Conservation (phyloP, 805 yeast species). For the Metschnikowia rubicola region DNA sequence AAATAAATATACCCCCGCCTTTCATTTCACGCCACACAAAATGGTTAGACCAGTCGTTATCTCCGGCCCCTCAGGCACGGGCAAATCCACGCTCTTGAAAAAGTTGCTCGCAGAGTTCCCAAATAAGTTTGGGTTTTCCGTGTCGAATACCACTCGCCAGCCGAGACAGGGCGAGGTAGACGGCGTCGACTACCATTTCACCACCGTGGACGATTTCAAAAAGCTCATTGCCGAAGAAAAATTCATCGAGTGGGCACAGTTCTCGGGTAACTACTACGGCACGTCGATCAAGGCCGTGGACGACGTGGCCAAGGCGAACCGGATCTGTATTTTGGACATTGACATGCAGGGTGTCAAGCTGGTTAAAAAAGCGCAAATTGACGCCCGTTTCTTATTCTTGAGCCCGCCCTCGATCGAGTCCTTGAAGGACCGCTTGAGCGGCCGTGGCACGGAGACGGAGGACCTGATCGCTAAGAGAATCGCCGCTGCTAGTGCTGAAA, state of each 20-base stretch:
- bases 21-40: neutral
- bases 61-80: constrained; percentile 96
- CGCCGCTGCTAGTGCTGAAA: constrained; percentile 80
- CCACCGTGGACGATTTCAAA: constrained; percentile 76
- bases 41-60: constrained; percentile 80
- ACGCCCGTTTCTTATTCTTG: constrained; percentile 81
- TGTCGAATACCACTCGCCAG: constrained; percentile 85
- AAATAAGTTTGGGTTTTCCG: constrained; percentile 85
- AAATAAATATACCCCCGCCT: no score
- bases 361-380: constrained; percentile 76
- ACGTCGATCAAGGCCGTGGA: constrained; percentile 85
- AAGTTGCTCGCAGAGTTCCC: constrained; percentile 89
- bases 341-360: constrained; percentile 99
- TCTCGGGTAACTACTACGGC: constrained; percentile 96
- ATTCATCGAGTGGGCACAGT: constrained; percentile 97
- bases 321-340: constrained; percentile 87
- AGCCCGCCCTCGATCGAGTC: constrained; percentile 91
- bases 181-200: constrained; percentile 88
- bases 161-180: constrained; percentile 91
- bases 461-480: constrained; percentile 84
- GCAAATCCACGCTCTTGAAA: constrained; percentile 91
- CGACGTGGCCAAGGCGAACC: constrained; percentile 60
- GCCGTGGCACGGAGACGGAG: constrained; percentile 92
- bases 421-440: constrained; percentile 68
- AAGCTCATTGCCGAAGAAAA: constrained; percentile 65